phyloP scores from a whole-genome alignment of 352 stramenopile species.

The Phytophthora fragariaefolia region DNA sequence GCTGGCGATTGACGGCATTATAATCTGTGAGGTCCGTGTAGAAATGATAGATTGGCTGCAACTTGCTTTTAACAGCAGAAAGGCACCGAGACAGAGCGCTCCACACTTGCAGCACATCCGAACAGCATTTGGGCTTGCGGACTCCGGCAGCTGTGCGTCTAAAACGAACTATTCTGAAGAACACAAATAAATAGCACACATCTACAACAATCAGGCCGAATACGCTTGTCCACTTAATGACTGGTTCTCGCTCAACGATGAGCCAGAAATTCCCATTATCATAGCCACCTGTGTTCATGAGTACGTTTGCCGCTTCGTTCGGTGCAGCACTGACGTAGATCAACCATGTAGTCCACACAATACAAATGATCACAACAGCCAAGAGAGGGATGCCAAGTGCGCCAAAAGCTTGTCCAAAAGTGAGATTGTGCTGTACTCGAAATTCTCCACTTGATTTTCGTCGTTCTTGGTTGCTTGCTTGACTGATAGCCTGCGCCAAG shows the following conservation, averaged over 20 bases:
- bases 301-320: slow-evolving; percentile 32
- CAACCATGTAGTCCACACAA: slow-evolving; percentile 35
- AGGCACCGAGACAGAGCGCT: background rate
- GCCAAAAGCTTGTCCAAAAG: slow-evolving; percentile 22
- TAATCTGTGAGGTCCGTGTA: slow-evolving; percentile 25
- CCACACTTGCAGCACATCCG: background rate
- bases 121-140: background rate
- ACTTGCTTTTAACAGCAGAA: slow-evolving; percentile 1
- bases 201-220: slow-evolving; percentile 16
- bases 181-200: slow-evolving; percentile 12
- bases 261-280: slow-evolving; percentile 43
- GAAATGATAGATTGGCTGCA: slow-evolving; percentile 2
- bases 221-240: slow-evolving; percentile 11
- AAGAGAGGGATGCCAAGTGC: slow-evolving; percentile 14
- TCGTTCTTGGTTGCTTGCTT: slow-evolving; percentile 6
- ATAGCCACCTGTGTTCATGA: slow-evolving; percentile 42
- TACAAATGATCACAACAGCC: slow-evolving; percentile 11
- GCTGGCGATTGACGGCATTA: slow-evolving; percentile 22
- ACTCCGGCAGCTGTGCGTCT: background rate
- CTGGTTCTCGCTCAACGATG: slow-evolving; percentile 16
- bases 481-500: background rate
- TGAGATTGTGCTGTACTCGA: background rate
- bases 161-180: slow-evolving; percentile 23
- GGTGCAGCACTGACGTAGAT: slow-evolving; percentile 29
- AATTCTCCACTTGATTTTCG: background rate